Evolutionary conservation across 2,329 filamentous ascomycete species (phyloP), one percentile per base, ranked within the genome.

Genomic region (Botrytis byssoidea): DNA sequence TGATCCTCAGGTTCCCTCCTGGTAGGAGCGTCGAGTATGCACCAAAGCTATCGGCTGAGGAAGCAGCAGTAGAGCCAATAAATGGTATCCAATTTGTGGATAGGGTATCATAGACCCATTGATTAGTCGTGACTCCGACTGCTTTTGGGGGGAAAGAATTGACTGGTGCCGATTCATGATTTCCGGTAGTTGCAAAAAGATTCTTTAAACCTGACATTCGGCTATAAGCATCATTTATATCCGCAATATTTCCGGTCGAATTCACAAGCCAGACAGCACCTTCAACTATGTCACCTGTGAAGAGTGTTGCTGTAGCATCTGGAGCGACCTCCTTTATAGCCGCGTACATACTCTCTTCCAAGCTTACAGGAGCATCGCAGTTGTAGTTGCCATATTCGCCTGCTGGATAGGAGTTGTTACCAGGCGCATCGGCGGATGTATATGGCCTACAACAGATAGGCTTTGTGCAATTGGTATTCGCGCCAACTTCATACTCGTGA

Each of bases 361-460:
- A 81, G 20, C 74, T 77, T 32, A 81, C 69, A 5, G 83, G 83
- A 0, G 82, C 75, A 73, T 85, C 83, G 68, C 83, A 85, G 5
- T 82, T 77, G 12, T 79, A 71, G 57, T 84, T 81, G 6, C 83
- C 83, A 75, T 81, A 83, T 51, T 78, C 77, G 2, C 83, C 83
- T 70, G 82, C 83, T 25, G 83, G 83, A 37, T 76, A 80, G 12
- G 77, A 75, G 25, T 80, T 83, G 25, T 81, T 81, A 20, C 81
- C 83, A 4, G 83, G 83, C 9, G 80, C 81, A 74, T 84, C 81
- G 14, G 77, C 75, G 22, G 79, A 75, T 7, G 79, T 82, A 71
- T 82, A 84, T 3, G 80, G 75, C 8, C 84, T 79, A 71, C 84
- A 85, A 78, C 83, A 85, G 70, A 85, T 83, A 8, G 81, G 81